Base-by-base conservation (phyloP, 768 basidiomycete species). In the Podaxis sp. region DNA sequence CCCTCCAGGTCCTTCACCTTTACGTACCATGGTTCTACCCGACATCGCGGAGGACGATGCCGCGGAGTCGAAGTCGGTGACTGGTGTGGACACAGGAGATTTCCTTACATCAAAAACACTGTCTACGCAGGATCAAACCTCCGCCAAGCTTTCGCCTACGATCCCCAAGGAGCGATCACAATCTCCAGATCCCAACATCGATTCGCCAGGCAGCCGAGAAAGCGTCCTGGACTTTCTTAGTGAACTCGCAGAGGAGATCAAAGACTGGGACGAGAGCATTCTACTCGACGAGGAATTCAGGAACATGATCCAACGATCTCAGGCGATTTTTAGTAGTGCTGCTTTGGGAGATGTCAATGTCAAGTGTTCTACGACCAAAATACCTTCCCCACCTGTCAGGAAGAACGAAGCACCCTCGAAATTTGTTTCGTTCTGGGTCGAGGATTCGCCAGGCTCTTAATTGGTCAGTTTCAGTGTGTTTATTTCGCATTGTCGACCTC, bases 171-270 rank as follows among this genome's bases (percentile, higher is more conserved):
- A 55, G 46, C 17, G 46, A 8, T n/a, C 25, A 1, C 27, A 25
- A 9, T 43, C 50, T 19, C 38, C 11, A 6, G 37, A 56, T 12
- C 17, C 22, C 5, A 11, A 12, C 13, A n/a, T 25, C 2, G 13
- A 25, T 15, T 50, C 54, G 4, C 17, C 25, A 3, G 61, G 38
- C 15, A 50, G 55, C 27, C 59, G 74, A 5, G 72, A 76, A 53
- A 69, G 71, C 29, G 66, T 82, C 38, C 67, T 80, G 33, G 75
- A 71, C 9, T 73, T 85, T 13, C 79, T 85, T 36, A 75, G 76
- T 15, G 81, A 83, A 66, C 75, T 85, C 38, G 79, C 80, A 1
- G 77, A 80, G 50, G 82, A 82, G 65, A 79, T 81, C 17, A 81
- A 72, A 54, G 77, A 76, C 40, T 85, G 83, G 83, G 82, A 84